Conservation (phyloP, 352 stramenopile genomes). For the Pythium myriotylum region DNA sequence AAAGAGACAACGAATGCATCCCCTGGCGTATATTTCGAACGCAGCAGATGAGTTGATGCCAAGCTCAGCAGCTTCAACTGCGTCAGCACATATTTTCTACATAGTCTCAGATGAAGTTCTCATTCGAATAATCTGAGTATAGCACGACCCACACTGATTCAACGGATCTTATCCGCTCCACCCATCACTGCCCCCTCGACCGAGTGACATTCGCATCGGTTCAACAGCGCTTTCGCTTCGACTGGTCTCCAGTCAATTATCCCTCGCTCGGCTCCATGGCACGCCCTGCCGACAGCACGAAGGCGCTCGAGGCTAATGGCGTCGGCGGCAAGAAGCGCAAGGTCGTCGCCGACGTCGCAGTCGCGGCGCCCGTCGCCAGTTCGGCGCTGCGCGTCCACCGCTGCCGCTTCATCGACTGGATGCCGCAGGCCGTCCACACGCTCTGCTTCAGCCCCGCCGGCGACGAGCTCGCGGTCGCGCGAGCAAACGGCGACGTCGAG, state of each 20-base stretch:
- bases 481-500: slow-evolving; percentile 81
- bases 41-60: slow-evolving; percentile 1
- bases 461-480: slow-evolving; percentile 72
- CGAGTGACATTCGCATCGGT: slow-evolving; percentile 7
- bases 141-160: neutral
- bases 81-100: too few species aligned
- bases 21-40: too few species aligned
- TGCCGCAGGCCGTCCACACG: slow-evolving; percentile 70
- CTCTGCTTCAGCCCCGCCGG: slow-evolving; percentile 60
- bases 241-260: slow-evolving; percentile 5
- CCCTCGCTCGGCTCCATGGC: slow-evolving; percentile 3
- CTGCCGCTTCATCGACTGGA: slow-evolving; percentile 86
- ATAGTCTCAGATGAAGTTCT: too few species aligned
- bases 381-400: slow-evolving; percentile 67
- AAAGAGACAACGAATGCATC: neutral
- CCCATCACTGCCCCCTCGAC: slow-evolving; percentile 12
- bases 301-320: slow-evolving; percentile 19
- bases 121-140: too few species aligned
- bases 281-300: slow-evolving; percentile 16
- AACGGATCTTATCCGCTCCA: slow-evolving; percentile 3
- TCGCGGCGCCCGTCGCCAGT: slow-evolving; percentile 9
- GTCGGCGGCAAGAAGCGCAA: slow-evolving; percentile 64
- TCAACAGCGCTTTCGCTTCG: neutral
- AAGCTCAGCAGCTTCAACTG: neutral
- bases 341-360: slow-evolving; percentile 16